Percentiles rank a stretch among this genome's conserved stretches.
Conservation (phyloP, 768 basidiomycete species). For the Lentinula detonsa region DNA sequence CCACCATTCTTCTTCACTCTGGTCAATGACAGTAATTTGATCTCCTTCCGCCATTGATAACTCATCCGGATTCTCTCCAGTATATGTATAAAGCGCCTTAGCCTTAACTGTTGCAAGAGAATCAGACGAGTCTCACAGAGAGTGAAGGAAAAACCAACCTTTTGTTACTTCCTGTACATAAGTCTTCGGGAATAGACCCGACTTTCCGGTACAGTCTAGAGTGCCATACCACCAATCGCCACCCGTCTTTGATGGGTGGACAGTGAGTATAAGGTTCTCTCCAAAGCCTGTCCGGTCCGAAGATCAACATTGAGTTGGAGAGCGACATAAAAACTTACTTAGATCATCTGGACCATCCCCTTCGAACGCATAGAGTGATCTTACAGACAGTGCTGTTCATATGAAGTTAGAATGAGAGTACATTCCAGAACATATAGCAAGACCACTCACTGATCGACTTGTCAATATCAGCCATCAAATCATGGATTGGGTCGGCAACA, state of each 20-base stretch:
- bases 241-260: conserved; percentile 79
- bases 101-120: conserved; percentile 45
- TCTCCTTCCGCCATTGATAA: conserved; percentile 85
- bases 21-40: conserved; percentile 71
- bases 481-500: conserved; percentile 30
- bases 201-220: conserved; percentile 51
- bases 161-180: conserved; percentile 73
- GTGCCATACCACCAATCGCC: conserved; percentile 95
- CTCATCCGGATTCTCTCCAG: conserved; percentile 67
- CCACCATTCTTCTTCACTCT: conserved; percentile 89
- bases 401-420: neutral
- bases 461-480: conserved; percentile 71
- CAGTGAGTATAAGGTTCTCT: conserved; percentile 71
- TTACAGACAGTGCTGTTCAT: conserved; percentile 58
- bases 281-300: conserved; percentile 54
- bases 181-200: conserved; percentile 87
- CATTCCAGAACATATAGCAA: neutral
- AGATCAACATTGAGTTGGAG: neutral
- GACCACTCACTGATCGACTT: conserved; percentile 44
- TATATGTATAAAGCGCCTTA: conserved; percentile 77
- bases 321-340: conserved; percentile 39
- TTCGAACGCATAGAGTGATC: conserved; percentile 80
- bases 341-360: conserved; percentile 88
- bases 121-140: neutral
- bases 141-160: conserved; percentile 39